Evolutionary conservation across 805 yeast species (phyloP).

Genomic region (Starmerella tilneyi): DNA sequence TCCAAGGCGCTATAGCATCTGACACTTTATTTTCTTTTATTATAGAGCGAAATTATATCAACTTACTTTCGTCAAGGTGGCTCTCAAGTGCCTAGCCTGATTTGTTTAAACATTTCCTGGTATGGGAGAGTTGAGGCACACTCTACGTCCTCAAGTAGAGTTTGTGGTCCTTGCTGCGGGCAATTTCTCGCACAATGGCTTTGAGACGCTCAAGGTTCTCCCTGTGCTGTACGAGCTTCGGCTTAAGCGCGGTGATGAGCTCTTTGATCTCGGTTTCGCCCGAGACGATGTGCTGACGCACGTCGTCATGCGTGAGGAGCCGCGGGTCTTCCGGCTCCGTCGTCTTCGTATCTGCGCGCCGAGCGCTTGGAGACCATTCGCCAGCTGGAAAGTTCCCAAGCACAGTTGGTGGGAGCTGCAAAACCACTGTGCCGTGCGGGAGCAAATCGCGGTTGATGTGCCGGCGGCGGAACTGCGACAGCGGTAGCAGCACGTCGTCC

Average conservation of each 20-base stretch:
- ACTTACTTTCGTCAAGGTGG: no score
- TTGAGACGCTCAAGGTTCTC: constrained; percentile 55
- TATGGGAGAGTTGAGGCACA: no score
- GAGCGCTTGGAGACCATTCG: constrained; percentile 66
- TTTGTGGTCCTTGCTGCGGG: constrained; percentile 43
- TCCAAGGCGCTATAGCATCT: no score
- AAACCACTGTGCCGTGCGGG: constrained; percentile 46
- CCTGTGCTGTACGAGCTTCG: constrained; percentile 52
- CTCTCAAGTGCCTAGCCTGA: no score
- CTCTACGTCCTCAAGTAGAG: constrained; percentile 19
- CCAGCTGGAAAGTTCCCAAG: constrained; percentile 63
- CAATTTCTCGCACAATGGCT: constrained; percentile 45
- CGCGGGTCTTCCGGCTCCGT: constrained; percentile 28
- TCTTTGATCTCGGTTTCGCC: constrained; percentile 45
- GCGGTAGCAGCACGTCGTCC: constrained; percentile 22
- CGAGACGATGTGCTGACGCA: constrained; percentile 47
- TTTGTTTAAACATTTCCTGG: no score
- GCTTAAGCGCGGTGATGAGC: constrained; percentile 49
- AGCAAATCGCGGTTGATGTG: constrained; percentile 34
- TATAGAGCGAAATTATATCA: no score
- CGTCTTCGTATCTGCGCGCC: constrained; percentile 20
- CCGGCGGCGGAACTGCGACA: constrained; percentile 29
- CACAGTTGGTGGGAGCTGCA: constrained; percentile 54
- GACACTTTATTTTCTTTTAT: no score
- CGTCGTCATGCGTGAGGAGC: constrained; percentile 61